These are phyloP conservation scores for Nakazawaea laoshanensis DNA, from an alignment of 805 yeast species.

Conservation along the genomic window DNA sequence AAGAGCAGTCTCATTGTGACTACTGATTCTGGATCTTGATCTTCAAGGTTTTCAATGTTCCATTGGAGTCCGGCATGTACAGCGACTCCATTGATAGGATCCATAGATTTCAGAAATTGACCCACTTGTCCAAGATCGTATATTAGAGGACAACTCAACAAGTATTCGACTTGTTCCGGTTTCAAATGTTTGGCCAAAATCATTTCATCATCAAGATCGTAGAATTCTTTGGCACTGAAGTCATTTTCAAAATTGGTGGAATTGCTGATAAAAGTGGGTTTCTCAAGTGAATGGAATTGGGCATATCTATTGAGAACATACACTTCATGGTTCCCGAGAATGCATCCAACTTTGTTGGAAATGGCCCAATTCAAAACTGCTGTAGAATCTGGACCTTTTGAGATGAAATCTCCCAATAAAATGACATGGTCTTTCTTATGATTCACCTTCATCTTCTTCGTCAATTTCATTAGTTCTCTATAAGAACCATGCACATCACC, in stretches of 20 bases:
- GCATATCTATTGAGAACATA: slow-evolving; percentile 60
- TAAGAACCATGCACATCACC: slow-evolving; percentile 89
- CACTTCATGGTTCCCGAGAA: slow-evolving; percentile 86
- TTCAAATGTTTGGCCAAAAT: slow-evolving; percentile 44
- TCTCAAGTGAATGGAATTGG: slow-evolving; percentile 40
- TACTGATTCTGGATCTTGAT: slow-evolving; percentile 54
- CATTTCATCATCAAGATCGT: slow-evolving; percentile 28
- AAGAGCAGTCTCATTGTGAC: slow-evolving; percentile 64
- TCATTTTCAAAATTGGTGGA: slow-evolving; percentile 11
- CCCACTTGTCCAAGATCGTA: slow-evolving; percentile 55
- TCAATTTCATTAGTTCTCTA: slow-evolving; percentile 41
- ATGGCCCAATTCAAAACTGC: slow-evolving; percentile 62
- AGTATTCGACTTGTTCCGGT: slow-evolving; percentile 52
- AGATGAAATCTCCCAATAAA: slow-evolving; percentile 75
- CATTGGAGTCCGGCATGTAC: slow-evolving; percentile 82
- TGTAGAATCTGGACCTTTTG: slow-evolving; percentile 75
- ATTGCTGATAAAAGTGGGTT: slow-evolving; percentile 11
- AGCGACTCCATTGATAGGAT: slow-evolving; percentile 39
- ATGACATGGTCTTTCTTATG: slow-evolving; percentile 34
- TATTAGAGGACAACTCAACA: slow-evolving; percentile 53
- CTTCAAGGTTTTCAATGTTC: slow-evolving; percentile 39
- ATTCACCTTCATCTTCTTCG: slow-evolving; percentile 29
- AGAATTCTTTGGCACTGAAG: slow-evolving; percentile 14
- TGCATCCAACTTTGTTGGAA: slow-evolving; percentile 54
- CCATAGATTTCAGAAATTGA: slow-evolving; percentile 18